phyloP scores from a whole-genome alignment of 2,329 filamentous ascomycete genomes.

The Sphaerulina musiva region DNA sequence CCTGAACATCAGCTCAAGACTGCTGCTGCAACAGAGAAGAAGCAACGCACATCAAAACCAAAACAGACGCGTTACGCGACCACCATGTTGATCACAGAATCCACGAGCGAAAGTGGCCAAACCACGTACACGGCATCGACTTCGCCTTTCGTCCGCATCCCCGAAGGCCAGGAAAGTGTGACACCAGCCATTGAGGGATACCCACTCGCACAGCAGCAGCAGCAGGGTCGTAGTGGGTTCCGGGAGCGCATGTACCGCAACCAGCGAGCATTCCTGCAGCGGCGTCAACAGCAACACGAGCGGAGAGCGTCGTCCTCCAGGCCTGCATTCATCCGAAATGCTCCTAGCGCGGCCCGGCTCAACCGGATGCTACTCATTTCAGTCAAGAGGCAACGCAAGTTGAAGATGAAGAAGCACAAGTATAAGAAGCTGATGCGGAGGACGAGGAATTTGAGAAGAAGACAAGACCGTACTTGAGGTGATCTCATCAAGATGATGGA shows the following conservation, averaged over 20 bases:
- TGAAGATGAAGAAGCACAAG: conserved; percentile 99
- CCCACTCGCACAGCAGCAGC: background rate
- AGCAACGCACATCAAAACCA: conserved; percentile 15
- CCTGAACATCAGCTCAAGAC: conserved; percentile 13
- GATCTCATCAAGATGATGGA: background rate
- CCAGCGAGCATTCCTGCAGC: conserved; percentile 42
- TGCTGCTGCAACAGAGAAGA: conserved; percentile 8
- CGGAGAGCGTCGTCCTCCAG: conserved; percentile 12
- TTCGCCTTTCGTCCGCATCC: conserved; percentile 43
- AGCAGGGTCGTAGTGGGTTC: conserved; percentile 40
- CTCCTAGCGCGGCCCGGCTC: conserved; percentile 22
- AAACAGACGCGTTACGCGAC: conserved; percentile 39
- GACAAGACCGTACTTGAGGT: conserved; percentile 50
- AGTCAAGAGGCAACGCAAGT: conserved; percentile 82
- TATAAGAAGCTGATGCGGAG: conserved; percentile 98
- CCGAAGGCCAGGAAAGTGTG: conserved; percentile 31
- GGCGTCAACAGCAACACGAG: conserved; percentile 19
- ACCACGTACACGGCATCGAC: conserved; percentile 48
- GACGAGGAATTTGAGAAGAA: conserved; percentile 81
- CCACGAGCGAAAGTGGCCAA: conserved; percentile 45
- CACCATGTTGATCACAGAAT: conserved; percentile 48
- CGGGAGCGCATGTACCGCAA: conserved; percentile 66
- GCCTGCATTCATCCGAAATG: conserved; percentile 11
- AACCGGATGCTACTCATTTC: conserved; percentile 70
- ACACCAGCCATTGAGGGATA: background rate